Evolutionary conservation across 306 rosid species (phyloP), one percentile per base, ranked within the genome.

Genomic region (Citrullus mucosospermus): DNA sequence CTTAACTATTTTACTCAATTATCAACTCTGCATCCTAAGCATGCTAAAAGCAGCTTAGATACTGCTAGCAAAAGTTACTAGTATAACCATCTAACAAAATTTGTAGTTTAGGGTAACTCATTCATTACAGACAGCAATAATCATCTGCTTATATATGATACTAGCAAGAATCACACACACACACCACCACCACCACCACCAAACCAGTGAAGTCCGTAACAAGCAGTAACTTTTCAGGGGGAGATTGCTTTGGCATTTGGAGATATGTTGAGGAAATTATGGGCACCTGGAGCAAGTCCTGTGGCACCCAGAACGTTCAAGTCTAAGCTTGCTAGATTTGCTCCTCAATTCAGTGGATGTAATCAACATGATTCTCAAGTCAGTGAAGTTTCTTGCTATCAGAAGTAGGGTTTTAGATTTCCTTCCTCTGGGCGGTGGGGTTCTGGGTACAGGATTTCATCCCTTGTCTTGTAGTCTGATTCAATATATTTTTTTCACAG

Each of bases 341-440:
- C 99, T 63, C 96, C 98, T 67, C 99, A 96, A 79, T 96, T 96
- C 86, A 92, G 96, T 88, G 99, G 99, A 78, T 96, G 91, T 82
- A 96, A 96, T 88, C 99, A 96, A 81, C 99, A 96, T 79, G 99
- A 96, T 90, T 96, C 98, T 81, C 99, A 96, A 85, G 99, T 95
- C 61, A 86, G 93, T 88, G 86, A 82, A 73, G 73, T 81, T 82
- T 68, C 68, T 84, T 56, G 77, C 59, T 50, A 79, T 79, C 57
- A 50, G 46, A 77, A 38, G 51, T 39, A 43, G 80, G 66, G 79
- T 62, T 73, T 44, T 73, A 55, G 81, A 78, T 86, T 86, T 72
- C 81, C 80, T 77, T 82, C 58, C 56, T 77, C 68, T 53, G 28
- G 83, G 41, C 44, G 81, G 72, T 62, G 28, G 81, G 76, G 85